Conservation (phyloP, 495 filamentous ascomycete genomes). For the Terfezia claveryi region DNA sequence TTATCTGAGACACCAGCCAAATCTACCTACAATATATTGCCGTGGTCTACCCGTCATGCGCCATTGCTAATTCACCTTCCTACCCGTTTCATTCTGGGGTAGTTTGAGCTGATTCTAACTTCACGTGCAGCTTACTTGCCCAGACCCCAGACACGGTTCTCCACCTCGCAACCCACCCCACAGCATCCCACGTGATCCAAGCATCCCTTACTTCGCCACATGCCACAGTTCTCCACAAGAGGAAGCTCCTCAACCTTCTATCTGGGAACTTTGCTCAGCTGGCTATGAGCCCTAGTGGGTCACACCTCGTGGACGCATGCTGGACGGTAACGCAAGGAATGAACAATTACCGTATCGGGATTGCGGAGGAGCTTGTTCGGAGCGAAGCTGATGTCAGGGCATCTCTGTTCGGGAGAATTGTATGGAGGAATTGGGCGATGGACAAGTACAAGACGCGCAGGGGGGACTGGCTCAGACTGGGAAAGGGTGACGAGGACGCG, state of each 20-base stretch:
- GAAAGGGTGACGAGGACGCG: no score
- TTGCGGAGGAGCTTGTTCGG: constrained; percentile 39
- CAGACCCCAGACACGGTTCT: constrained; percentile 23
- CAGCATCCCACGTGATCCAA: constrained; percentile 49
- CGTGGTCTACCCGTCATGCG: no score
- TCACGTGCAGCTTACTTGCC: constrained; percentile 22
- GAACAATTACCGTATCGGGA: constrained; percentile 36
- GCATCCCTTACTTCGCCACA: constrained; percentile 37
- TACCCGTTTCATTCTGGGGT: constrained; percentile 6
- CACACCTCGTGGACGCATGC: constrained; percentile 56
- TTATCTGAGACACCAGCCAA: no score
- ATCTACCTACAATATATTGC: no score
- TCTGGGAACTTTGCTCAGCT: constrained; percentile 38
- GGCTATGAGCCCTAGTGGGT: constrained; percentile 47
- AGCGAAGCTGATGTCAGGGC: constrained; percentile 40
- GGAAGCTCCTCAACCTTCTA: constrained; percentile 26
- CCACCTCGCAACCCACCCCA: constrained; percentile 33
- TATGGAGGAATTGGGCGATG: constrained; percentile 84
- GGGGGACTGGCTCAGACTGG: constrained; percentile 14
- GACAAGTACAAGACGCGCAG: constrained; percentile 40
- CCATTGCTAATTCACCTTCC: no score
- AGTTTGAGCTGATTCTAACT: constrained; percentile 18
- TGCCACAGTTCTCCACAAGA: constrained; percentile 26
- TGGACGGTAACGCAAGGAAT: constrained; percentile 38
- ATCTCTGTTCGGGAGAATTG: constrained; percentile 51